Percentiles rank a stretch among this genome's conserved stretches.
These are phyloP conservation scores for Fusarium brevicatenulatum DNA, from an alignment of 2,329 filamentous ascomycete species.

Conservation along the genomic window DNA sequence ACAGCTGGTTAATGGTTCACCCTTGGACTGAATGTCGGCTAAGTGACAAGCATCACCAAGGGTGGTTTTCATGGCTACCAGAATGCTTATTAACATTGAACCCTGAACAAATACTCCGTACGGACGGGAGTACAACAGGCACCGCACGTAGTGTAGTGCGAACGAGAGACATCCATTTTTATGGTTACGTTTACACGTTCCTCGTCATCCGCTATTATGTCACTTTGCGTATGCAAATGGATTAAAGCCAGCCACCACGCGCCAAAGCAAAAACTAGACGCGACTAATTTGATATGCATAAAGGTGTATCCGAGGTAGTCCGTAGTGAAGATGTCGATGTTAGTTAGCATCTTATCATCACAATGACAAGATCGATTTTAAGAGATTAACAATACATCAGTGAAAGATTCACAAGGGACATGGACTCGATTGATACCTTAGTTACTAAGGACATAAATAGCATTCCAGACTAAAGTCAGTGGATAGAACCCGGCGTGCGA, in stretches of 20 bases:
- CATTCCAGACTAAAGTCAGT: slow-evolving; percentile 13
- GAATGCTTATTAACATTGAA: not conserved
- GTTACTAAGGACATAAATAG: slow-evolving; percentile 10
- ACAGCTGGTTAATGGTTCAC: not conserved
- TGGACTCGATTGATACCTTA: not conserved
- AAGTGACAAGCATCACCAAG: not conserved
- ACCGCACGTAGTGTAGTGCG: not conserved
- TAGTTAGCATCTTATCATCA: not conserved
- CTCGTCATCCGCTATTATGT: slow-evolving; percentile 2
- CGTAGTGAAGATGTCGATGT: not conserved
- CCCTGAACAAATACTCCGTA: not conserved
- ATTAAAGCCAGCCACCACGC: slow-evolving; percentile 12
- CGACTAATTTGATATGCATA: slow-evolving; percentile 13
- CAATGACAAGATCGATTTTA: not conserved
- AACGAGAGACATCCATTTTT: slow-evolving; percentile 1
- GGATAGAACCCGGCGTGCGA: slow-evolving; percentile 3
- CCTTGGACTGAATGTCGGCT: not conserved
- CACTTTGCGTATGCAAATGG: slow-evolving; percentile 10
- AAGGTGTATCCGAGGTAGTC: not conserved
- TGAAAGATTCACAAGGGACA: not conserved
- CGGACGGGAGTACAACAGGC: not conserved
- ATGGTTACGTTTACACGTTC: slow-evolving; percentile 6
- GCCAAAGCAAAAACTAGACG: slow-evolving; percentile 16
- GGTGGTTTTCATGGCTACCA: not conserved
- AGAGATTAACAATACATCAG: not conserved